Conservation (phyloP, 2,329 filamentous ascomycete genomes). For the Colletotrichum kahawae region DNA sequence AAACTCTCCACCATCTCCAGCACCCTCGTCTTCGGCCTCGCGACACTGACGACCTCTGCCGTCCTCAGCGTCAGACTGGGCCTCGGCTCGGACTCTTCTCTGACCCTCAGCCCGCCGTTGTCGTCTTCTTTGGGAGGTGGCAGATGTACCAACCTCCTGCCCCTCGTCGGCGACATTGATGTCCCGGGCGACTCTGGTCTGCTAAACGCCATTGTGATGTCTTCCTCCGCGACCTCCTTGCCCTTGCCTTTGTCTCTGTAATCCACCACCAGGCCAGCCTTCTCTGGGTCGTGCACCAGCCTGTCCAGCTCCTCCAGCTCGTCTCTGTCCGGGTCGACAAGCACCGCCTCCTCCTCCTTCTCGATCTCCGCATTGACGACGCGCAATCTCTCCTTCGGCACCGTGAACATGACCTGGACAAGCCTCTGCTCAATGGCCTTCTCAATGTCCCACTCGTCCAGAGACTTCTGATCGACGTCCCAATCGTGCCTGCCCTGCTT, state of each 20-base stretch:
- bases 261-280: background rate
- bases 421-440: constrained; percentile 71
- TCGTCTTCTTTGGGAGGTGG: constrained; percentile 18
- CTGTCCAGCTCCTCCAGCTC: constrained; percentile 12
- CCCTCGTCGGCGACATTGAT: constrained; percentile 8
- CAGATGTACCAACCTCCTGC: constrained; percentile 17
- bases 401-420: constrained; percentile 90
- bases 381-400: constrained; percentile 82
- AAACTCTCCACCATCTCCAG: constrained; percentile 61
- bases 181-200: constrained; percentile 11
- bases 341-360: constrained; percentile 44
- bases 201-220: background rate
- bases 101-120: background rate
- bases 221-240: constrained; percentile 1
- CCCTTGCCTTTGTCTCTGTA: constrained; percentile 18
- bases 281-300: background rate
- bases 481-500: constrained; percentile 63
- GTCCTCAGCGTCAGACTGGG: constrained; percentile 43
- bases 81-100: constrained; percentile 28
- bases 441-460: constrained; percentile 79
- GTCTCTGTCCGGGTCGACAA: constrained; percentile 45
- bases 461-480: constrained; percentile 59
- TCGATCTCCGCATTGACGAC: constrained; percentile 83
- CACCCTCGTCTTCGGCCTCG: constrained; percentile 50
- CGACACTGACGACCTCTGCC: constrained; percentile 51